Percentiles rank a stretch among this genome's conserved stretches.
phyloP scores from a whole-genome alignment of 2,329 filamentous ascomycete genomes.

The Conoideocrella luteorostrata region DNA sequence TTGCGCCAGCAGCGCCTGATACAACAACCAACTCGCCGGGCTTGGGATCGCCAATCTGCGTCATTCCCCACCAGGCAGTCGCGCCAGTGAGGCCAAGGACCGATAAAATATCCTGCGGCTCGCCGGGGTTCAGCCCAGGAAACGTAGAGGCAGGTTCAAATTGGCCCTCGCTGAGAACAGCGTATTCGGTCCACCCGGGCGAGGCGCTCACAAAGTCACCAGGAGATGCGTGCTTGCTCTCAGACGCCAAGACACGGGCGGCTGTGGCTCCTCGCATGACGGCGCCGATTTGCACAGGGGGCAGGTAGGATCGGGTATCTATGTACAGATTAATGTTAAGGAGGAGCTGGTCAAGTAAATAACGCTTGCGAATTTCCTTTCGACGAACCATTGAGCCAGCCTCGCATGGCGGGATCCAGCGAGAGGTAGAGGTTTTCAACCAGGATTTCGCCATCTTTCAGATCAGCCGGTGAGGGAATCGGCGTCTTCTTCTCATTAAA shows the following conservation, averaged over 20 bases:
- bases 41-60: slow-evolving; percentile 61
- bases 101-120: slow-evolving; percentile 54
- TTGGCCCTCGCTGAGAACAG: slow-evolving; percentile 48
- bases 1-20: slow-evolving; percentile 71
- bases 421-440: slow-evolving; percentile 57
- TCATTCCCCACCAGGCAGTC: slow-evolving; percentile 71
- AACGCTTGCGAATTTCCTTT: neutral
- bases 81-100: slow-evolving; percentile 61
- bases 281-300: slow-evolving; percentile 61
- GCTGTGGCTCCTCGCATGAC: slow-evolving; percentile 61
- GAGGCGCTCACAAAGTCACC: slow-evolving; percentile 52
- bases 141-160: slow-evolving; percentile 34
- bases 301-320: slow-evolving; percentile 54
- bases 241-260: slow-evolving; percentile 55
- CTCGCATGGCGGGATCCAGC: slow-evolving; percentile 70
- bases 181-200: slow-evolving; percentile 62
- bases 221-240: slow-evolving; percentile 44
- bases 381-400: slow-evolving; percentile 55
- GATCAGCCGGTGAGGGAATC: slow-evolving; percentile 42
- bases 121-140: slow-evolving; percentile 28
- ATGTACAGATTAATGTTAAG: no score
- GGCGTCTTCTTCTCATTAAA: slow-evolving; percentile 49
- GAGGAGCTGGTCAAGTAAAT: neutral
- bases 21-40: slow-evolving; percentile 70
- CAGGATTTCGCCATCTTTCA: slow-evolving; percentile 60